Evolutionary conservation across 345 rosid genomes (phyloP).

Genomic region (Syzygium grande): DNA sequence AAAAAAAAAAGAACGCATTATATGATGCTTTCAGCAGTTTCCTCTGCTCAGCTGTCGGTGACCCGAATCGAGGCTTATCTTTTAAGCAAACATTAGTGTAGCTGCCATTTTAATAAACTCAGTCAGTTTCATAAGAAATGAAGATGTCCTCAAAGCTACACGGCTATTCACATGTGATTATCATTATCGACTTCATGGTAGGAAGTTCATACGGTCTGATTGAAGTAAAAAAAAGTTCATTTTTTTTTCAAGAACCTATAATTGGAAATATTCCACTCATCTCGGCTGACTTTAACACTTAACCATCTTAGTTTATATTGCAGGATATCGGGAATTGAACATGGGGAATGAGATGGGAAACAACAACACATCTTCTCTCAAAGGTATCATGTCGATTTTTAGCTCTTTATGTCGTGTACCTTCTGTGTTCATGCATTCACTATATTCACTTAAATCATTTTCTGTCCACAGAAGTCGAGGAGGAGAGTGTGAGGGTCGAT

Average conservation of each 20-base stretch:
- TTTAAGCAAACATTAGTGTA: background rate
- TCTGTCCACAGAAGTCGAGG: constrained; percentile 8
- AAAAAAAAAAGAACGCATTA: background rate
- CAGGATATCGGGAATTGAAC: constrained; percentile 26
- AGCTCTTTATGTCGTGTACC: background rate
- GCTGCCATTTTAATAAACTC: background rate
- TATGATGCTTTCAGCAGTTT: background rate
- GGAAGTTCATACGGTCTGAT: background rate
- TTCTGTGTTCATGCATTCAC: background rate
- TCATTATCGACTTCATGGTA: background rate
- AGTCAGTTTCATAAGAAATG: background rate
- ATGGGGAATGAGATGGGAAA: constrained; percentile 68
- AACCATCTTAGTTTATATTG: constrained; percentile 22
- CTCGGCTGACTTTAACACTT: background rate
- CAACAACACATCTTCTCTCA: constrained; percentile 40
- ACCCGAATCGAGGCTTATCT: background rate
- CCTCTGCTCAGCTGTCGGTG: background rate
- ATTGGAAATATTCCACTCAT: constrained; percentile 4
- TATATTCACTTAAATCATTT: background rate
- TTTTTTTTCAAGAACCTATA: constrained; percentile 5
- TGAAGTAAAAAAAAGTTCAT: background rate
- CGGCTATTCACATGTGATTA: background rate
- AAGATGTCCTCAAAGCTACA: background rate
- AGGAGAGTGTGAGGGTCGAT: constrained; percentile 1
- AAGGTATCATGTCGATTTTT: constrained; percentile 11